A percentile compares a stretch with the other conserved stretches of the same genome.
Evolutionary conservation across 345 rosid genomes (phyloP).

Genomic region (Arabis hirsuta): DNA sequence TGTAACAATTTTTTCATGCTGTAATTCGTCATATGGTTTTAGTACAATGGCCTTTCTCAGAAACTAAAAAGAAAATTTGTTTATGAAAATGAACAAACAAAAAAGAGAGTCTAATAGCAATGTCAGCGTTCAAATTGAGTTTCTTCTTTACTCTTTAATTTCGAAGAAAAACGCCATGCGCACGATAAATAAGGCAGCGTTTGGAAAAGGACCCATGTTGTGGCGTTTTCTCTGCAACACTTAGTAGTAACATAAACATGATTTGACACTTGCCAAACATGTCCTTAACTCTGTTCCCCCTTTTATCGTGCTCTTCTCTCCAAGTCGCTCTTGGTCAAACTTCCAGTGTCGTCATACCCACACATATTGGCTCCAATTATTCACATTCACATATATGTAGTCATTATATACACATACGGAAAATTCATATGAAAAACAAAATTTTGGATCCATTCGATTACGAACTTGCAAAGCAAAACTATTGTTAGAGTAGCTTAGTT

Average conservation of each 20-base stretch:
- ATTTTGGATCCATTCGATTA: background rate
- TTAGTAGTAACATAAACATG: constrained; percentile 23
- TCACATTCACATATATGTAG: constrained; percentile 20
- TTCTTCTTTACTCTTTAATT: constrained; percentile 1
- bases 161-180: constrained; percentile 16
- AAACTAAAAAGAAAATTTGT: background rate
- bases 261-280: constrained; percentile 43
- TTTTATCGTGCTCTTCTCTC: constrained; percentile 24
- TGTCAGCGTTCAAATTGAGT: constrained; percentile 14
- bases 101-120: background rate
- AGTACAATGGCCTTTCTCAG: too few species aligned
- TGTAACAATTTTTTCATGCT: too few species aligned
- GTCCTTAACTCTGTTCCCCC: constrained; percentile 21
- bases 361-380: constrained; percentile 42
- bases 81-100: background rate
- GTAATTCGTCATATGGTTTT: too few species aligned
- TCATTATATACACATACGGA: background rate
- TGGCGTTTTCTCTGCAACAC: constrained; percentile 37
- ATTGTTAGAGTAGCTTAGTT: background rate
- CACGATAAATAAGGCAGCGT: constrained; percentile 13
- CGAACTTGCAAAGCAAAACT: constrained; percentile 7
- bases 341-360: constrained; percentile 23
- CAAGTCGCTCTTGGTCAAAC: constrained; percentile 38
- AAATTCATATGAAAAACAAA: background rate
- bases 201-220: constrained; percentile 18